Conservation (phyloP, 805 yeast genomes). For the Torulaspora delbrueckii region DNA sequence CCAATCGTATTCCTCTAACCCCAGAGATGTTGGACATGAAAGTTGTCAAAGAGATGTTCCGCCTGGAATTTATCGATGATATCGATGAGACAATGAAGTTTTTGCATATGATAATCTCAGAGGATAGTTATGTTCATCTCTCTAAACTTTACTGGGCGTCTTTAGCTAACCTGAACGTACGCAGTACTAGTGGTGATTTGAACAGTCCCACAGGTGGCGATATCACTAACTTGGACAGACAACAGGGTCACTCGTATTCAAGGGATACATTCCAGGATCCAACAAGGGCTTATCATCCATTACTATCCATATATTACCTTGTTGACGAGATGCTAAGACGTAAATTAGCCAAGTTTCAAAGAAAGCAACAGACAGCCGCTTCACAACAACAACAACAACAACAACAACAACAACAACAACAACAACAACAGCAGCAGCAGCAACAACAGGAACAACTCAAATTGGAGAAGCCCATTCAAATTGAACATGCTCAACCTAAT, state of each 20-base stretch:
- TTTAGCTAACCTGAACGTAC: constrained; percentile 14
- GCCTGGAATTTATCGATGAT: constrained; percentile 69
- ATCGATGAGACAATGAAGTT: constrained; percentile 53
- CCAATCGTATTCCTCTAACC: constrained; percentile 67
- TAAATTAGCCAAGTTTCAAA: constrained; percentile 48
- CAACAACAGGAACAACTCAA: constrained; percentile 20
- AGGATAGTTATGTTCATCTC: constrained; percentile 50
- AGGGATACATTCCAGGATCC: constrained; percentile 54
- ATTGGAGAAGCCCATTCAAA: constrained; percentile 10
- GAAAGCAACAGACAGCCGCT: constrained; percentile 19
- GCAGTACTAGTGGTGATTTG: constrained; percentile 11
- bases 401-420: constrained; percentile 19
- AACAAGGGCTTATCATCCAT: constrained; percentile 80
- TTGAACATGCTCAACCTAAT: constrained; percentile 3
- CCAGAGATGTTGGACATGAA: constrained; percentile 39
- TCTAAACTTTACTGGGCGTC: constrained; percentile 30
- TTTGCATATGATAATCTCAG: constrained; percentile 52
- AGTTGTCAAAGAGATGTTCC: constrained; percentile 70
- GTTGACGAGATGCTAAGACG: constrained; percentile 80
- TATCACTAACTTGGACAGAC: constrained; percentile 5
- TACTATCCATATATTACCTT: constrained; percentile 77
- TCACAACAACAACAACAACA: constrained; percentile 24
- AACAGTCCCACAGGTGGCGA: constrained; percentile 11
- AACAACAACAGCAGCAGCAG: constrained; percentile 23
- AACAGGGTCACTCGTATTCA: constrained; percentile 2